A percentile compares a stretch with the other conserved stretches of the same genome.
phyloP scores from a whole-genome alignment of 352 stramenopile species.

The Globisporangium yorkense region DNA sequence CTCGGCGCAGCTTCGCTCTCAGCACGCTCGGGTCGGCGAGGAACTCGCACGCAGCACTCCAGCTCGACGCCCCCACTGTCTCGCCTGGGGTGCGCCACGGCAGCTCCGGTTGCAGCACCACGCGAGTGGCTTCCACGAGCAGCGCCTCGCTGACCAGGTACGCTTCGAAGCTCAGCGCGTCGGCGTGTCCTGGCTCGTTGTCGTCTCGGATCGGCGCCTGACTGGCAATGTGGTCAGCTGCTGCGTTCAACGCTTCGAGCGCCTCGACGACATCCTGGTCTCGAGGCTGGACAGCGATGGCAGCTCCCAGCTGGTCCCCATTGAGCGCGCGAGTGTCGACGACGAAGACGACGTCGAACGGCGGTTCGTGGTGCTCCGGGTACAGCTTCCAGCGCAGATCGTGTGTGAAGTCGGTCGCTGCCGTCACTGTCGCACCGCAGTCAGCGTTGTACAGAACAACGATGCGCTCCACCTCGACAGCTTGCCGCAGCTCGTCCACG shows the following conservation, averaged over 20 bases:
- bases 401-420: conserved; percentile 23
- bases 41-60: conserved; percentile 34
- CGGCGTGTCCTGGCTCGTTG: not conserved
- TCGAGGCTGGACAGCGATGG: not conserved
- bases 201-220: conserved; percentile 3
- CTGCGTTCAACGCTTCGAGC: conserved; percentile 13
- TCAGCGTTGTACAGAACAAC: conserved; percentile 25
- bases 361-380: conserved; percentile 17
- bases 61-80: conserved; percentile 57
- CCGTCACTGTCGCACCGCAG: conserved; percentile 23
- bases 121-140: conserved; percentile 35
- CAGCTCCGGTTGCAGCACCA: conserved; percentile 36
- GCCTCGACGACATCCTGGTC: conserved; percentile 24
- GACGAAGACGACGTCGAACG: conserved; percentile 22
- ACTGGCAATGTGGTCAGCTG: conserved; percentile 16
- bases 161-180: conserved; percentile 31
- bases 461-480: conserved; percentile 21
- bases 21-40: conserved; percentile 25
- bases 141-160: conserved; percentile 59
- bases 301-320: not conserved
- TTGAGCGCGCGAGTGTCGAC: not conserved
- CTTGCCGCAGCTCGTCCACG: conserved; percentile 2
- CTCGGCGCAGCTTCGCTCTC: conserved; percentile 15
- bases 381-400: conserved; percentile 26
- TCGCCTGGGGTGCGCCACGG: conserved; percentile 34